These are phyloP conservation scores for Aspergillus pseudotamarii DNA, from an alignment of 2,329 filamentous ascomycete species.

Conservation along the genomic window DNA sequence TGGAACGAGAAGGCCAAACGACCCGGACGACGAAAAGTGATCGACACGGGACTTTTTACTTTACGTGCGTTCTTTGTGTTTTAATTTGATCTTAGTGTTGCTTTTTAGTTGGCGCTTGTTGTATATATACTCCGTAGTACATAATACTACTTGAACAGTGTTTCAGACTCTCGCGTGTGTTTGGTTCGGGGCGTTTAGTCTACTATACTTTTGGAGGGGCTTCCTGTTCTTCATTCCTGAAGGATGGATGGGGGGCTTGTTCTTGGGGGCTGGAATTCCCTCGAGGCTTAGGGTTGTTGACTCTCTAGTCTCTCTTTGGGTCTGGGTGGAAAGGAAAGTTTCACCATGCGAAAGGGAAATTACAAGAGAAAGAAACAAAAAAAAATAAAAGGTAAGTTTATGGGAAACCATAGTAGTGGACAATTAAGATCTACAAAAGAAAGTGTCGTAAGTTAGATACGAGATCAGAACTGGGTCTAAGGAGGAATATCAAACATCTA, in stretches of 20 bases:
- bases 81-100: neutral
- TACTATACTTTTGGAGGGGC: constrained; percentile 2
- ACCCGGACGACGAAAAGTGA: constrained; percentile 16
- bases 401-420: neutral
- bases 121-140: neutral
- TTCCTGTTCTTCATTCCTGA: neutral
- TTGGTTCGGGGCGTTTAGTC: neutral
- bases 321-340: neutral
- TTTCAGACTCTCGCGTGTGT: neutral
- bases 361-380: neutral
- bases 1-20: constrained; percentile 17
- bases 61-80: constrained; percentile 9
- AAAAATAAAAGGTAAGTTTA: neutral
- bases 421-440: neutral
- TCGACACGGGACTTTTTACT: constrained; percentile 22
- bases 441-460: neutral
- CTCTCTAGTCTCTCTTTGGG: neutral
- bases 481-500: neutral
- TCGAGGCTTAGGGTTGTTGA: neutral
- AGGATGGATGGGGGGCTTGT: neutral
- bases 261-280: neutral
- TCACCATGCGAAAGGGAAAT: neutral
- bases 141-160: neutral
- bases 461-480: neutral
- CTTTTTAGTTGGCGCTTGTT: neutral